Percentiles rank a stretch among this genome's conserved stretches.
Conservation (phyloP, 805 yeast genomes). For the Candida nitratophila region DNA sequence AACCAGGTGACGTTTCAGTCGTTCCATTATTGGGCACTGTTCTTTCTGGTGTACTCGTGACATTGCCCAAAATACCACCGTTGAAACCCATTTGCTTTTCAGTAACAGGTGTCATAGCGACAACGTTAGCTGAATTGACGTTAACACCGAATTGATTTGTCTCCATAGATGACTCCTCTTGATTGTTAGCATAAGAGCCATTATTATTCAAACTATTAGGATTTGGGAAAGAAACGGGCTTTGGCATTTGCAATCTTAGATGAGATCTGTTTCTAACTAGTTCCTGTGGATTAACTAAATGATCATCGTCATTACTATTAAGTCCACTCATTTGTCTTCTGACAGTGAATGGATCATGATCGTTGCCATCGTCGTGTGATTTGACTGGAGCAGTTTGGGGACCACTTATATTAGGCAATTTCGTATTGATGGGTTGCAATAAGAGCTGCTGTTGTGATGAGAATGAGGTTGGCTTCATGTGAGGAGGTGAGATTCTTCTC, state of each 20-base stretch:
- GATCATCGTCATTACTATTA: conserved; percentile 9
- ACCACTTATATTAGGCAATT: conserved; percentile 16
- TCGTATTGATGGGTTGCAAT: conserved; percentile 49
- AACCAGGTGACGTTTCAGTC: not conserved
- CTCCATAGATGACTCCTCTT: not conserved
- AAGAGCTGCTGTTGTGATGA: conserved; percentile 34
- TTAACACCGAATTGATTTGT: conserved; percentile 66
- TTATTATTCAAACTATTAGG: conserved; percentile 3
- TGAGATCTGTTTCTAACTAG: conserved; percentile 43
- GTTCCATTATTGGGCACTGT: conserved; percentile 1
- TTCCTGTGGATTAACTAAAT: conserved; percentile 9
- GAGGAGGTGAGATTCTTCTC: conserved; percentile 24
- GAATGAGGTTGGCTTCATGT: conserved; percentile 44
- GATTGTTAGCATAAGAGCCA: not conserved
- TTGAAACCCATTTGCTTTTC: conserved; percentile 33
- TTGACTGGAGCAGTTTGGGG: conserved; percentile 23
- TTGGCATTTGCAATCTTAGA: conserved; percentile 68
- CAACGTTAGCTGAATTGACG: conserved; percentile 42
- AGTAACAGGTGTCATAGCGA: conserved; percentile 77
- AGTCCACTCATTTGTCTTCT: conserved; percentile 9
- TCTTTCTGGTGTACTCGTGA: conserved; percentile 14
- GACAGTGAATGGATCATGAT: not conserved
- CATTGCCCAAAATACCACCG: conserved; percentile 8
- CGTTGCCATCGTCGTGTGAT: not conserved
- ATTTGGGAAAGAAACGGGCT: conserved; percentile 41